phyloP scores from a whole-genome alignment of 1,284 basidiomycete genomes.

The Violaceomyces palustris region DNA sequence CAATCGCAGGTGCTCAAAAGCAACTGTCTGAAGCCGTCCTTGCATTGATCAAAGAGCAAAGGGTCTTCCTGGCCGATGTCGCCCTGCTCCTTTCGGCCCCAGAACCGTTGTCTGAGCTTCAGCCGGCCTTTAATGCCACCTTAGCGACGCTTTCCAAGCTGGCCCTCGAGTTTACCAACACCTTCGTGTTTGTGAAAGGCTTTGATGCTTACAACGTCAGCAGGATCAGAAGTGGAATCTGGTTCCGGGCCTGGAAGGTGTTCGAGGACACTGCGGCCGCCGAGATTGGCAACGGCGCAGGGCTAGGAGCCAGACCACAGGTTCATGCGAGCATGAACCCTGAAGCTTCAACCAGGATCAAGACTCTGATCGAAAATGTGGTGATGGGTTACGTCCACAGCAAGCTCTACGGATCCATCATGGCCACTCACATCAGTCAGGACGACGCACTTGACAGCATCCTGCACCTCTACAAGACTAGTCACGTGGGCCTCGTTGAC shows the following conservation, averaged over 20 bases:
- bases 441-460: slow-evolving; percentile 16
- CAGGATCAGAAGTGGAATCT: slow-evolving; percentile 27
- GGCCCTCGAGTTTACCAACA: slow-evolving; percentile 18
- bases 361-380: slow-evolving; percentile 21
- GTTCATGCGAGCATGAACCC: too few relatives aligned
- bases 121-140: slow-evolving; percentile 5
- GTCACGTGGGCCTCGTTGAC: slow-evolving; percentile 10
- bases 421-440: slow-evolving; percentile 9
- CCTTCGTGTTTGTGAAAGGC: slow-evolving; percentile 30
- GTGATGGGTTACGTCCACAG: slow-evolving; percentile 25
- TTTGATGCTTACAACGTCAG: slow-evolving; percentile 29
- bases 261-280: slow-evolving; percentile 8
- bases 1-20: too few relatives aligned
- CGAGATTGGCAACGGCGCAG: background rate
- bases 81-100: slow-evolving; percentile 2
- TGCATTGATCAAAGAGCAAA: too few relatives aligned
- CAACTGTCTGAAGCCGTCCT: too few relatives aligned
- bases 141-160: slow-evolving; percentile 7
- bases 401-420: slow-evolving; percentile 24
- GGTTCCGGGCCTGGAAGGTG: slow-evolving; percentile 22
- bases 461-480: slow-evolving; percentile 9
- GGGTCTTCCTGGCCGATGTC: slow-evolving; percentile 8
- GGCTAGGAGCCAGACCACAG: too few relatives aligned
- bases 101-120: background rate
- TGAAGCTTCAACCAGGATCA: slow-evolving; percentile 16